Base-by-base conservation (phyloP, 768 basidiomycete species). In the Suillus decipiens region DNA sequence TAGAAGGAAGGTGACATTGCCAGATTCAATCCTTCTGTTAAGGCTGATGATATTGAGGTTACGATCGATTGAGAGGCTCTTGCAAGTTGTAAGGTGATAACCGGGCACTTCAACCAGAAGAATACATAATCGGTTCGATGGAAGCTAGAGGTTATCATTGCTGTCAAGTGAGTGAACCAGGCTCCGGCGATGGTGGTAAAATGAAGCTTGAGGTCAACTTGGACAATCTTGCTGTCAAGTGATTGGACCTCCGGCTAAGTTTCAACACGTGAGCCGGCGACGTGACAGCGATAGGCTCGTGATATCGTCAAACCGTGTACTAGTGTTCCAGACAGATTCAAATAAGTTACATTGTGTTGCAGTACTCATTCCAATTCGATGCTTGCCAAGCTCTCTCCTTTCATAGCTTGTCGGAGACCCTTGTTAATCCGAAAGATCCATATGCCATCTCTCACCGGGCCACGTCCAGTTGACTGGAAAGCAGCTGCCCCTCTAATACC, bases 401-500 rank as follows among this genome's bases (percentile, higher is more conserved):
- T 28, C 24, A 41, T 19, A 28, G 11, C 19, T 42, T 17, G 17
- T 41, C 39, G 10, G 24, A 41, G 24, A 42, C 28, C 39, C 4
- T 12, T 9, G 9, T 28, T 24, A 28, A 7, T 24, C 17, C 28
- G 56, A 31, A 41, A 39, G 24, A 39, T 39, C 1, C 24, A 31
- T 28, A 48, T 53, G 45, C 51, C 65, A 2, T 15, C 67, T 64
- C 19, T 70, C 63, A 64, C 75, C 66, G 63, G 68, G 53, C 42
- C 71, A 33, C 79, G 82, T 33, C 88, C 89, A 5, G 48, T 72
- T 19, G 76, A 85, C 68, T 95, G 93, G 93, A 95, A 95, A 76
- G 70, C 81, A 1, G 77, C 78, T 59, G 92, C 93, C 1, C 90
- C 92, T 0, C 76, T 79, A 48, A 77, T 89, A 12, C 72, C 81